Conservation (phyloP, 306 rosid species). For the Trifolium dubium region DNA sequence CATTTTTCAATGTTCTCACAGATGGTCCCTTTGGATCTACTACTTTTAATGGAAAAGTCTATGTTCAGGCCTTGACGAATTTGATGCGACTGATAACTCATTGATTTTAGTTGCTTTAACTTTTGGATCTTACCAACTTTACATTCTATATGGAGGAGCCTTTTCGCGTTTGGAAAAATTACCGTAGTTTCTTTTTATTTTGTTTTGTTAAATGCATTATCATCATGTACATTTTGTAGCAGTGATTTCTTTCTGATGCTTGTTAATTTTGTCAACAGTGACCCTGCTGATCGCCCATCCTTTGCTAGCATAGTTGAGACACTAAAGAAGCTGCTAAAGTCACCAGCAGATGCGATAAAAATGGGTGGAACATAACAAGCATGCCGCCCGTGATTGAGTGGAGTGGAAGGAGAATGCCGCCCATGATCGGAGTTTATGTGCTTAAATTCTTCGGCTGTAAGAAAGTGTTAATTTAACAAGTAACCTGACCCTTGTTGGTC, state of each 20-base stretch:
- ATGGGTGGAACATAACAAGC: slow-evolving; percentile 48
- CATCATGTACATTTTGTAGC: not conserved
- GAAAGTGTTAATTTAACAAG: slow-evolving; percentile 39
- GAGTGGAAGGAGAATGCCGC: not conserved
- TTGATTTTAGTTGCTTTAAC: too few species aligned
- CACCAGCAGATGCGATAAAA: slow-evolving; percentile 66
- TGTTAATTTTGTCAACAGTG: slow-evolving; percentile 48
- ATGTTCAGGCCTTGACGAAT: not conserved
- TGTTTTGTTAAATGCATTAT: slow-evolving; percentile 4
- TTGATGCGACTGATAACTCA: too few species aligned
- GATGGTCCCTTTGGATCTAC: slow-evolving; percentile 15
- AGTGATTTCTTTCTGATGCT: slow-evolving; percentile 34
- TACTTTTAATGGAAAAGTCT: not conserved
- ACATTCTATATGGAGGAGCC: not conserved
- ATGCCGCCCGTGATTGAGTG: slow-evolving; percentile 1
- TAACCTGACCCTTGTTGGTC: slow-evolving; percentile 38
- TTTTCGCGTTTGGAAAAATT: not conserved
- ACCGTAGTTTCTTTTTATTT: slow-evolving; percentile 5
- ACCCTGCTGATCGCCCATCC: slow-evolving; percentile 79
- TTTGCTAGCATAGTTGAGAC: slow-evolving; percentile 75
- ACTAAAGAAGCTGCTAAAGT: slow-evolving; percentile 81
- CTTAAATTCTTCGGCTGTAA: slow-evolving; percentile 22
- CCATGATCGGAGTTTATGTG: slow-evolving; percentile 12
- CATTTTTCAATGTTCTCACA: not conserved
- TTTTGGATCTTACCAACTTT: too few species aligned